phyloP scores from a whole-genome alignment of 202 grass and related monocot species.

The Carex arenaria region DNA sequence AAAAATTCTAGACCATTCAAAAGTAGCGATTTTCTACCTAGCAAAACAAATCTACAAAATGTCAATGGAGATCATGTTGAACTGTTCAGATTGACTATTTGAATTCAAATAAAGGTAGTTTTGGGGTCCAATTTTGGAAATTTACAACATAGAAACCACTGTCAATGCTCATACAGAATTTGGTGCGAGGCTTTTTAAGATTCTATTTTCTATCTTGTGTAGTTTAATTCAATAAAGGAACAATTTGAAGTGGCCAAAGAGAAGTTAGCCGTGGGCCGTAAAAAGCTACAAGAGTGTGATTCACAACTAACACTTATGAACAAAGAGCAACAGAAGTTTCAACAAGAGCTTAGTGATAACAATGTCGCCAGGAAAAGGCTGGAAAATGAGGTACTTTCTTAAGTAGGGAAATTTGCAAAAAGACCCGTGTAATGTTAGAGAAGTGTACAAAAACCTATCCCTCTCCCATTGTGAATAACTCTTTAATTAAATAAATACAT shows the following conservation, averaged over 20 bases:
- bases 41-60: too few species aligned
- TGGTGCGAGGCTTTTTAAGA: background rate
- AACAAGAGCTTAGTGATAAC: slow-evolving; percentile 63
- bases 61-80: too few species aligned
- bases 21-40: too few species aligned
- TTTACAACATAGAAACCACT: background rate
- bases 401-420: background rate
- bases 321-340: slow-evolving; percentile 73
- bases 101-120: too few species aligned
- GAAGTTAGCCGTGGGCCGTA: slow-evolving; percentile 51
- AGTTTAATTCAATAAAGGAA: slow-evolving; percentile 71
- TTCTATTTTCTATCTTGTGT: background rate
- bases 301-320: slow-evolving; percentile 54
- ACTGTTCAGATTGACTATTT: too few species aligned
- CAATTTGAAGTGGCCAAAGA: slow-evolving; percentile 70
- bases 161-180: background rate
- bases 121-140: too few species aligned
- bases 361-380: slow-evolving; percentile 88
- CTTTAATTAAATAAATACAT: background rate
- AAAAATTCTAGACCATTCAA: too few species aligned
- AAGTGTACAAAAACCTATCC: background rate
- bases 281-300: slow-evolving; percentile 92
- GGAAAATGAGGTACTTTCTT: slow-evolving; percentile 81
- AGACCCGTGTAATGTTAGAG: slow-evolving; percentile 8
- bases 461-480: background rate